A percentile compares a stretch with the other conserved stretches of the same genome.
These are phyloP conservation scores for Phytophthora macrochlamydospora DNA, from an alignment of 352 stramenopile species.

Conservation along the genomic window DNA sequence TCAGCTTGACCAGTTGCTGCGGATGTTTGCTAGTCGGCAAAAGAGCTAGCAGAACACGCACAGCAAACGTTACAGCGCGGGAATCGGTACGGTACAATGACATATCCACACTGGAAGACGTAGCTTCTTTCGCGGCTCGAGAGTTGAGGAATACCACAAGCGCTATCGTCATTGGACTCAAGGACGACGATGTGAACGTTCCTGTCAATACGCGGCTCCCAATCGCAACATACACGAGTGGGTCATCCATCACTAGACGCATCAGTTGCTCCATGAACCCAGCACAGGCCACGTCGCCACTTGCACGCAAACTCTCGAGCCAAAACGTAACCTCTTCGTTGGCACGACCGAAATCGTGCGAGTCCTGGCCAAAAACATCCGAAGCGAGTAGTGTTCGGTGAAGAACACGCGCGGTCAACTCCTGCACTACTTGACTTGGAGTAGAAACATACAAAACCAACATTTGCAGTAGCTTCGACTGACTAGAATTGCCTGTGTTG, in stretches of 20 bases:
- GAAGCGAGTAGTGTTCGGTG: slow-evolving; percentile 57
- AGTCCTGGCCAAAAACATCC: slow-evolving; percentile 58
- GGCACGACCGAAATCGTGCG: slow-evolving; percentile 22
- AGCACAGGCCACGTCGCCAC: slow-evolving; percentile 38
- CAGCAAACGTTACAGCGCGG: slow-evolving; percentile 40
- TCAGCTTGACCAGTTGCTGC: slow-evolving; percentile 45
- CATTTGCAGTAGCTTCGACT: slow-evolving; percentile 73
- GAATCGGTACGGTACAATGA: slow-evolving; percentile 30
- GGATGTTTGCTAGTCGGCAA: slow-evolving; percentile 37
- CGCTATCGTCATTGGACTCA: slow-evolving; percentile 54
- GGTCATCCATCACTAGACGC: slow-evolving; percentile 49
- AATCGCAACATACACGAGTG: slow-evolving; percentile 51
- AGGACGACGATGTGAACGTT: slow-evolving; percentile 16
- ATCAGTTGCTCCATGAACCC: slow-evolving; percentile 54
- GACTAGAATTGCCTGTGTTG: slow-evolving; percentile 15
- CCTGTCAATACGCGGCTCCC: slow-evolving; percentile 21
- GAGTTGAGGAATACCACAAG: slow-evolving; percentile 57
- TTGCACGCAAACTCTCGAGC: slow-evolving; percentile 59
- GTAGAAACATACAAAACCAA: slow-evolving; percentile 59
- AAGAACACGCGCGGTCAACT: slow-evolving; percentile 54
- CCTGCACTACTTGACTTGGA: slow-evolving; percentile 38
- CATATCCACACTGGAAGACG: slow-evolving; percentile 11
- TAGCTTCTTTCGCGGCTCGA: not conserved
- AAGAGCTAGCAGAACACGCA: slow-evolving; percentile 49
- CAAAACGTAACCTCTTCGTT: slow-evolving; percentile 67